These are phyloP conservation scores for Phyllosticta paracitricarpa DNA, from an alignment of 2,329 filamentous ascomycete species.

Conservation along the genomic window DNA sequence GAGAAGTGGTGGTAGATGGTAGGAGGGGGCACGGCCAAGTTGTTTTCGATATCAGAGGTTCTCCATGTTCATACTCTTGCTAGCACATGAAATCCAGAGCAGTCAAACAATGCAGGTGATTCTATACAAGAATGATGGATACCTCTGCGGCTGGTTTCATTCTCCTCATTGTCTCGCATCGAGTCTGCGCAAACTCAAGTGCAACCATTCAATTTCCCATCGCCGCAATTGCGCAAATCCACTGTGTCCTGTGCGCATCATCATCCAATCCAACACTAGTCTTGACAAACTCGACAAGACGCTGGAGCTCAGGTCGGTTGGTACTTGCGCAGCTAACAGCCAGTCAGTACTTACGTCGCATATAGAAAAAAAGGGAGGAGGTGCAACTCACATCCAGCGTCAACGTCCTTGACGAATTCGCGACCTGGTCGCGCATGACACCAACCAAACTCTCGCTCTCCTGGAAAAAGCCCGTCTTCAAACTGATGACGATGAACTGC, in stretches of 20 bases:
- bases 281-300: background rate
- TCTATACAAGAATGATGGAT: no score
- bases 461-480: conserved; percentile 94
- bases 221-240: no score
- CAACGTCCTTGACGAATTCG: conserved; percentile 83
- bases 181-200: no score
- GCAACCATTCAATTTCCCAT: no score
- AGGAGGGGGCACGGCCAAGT: no score
- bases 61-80: no score
- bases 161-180: no score
- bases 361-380: background rate
- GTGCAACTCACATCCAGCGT: conserved; percentile 77
- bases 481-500: conserved; percentile 97
- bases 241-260: background rate
- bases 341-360: background rate
- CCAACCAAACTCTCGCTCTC: conserved; percentile 92
- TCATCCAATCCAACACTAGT: background rate
- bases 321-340: background rate
- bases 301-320: background rate
- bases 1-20: conserved; percentile 43
- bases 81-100: no score
- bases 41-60: no score
- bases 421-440: conserved; percentile 88
- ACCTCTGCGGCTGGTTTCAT: no score
- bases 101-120: no score